Base-by-base conservation (phyloP, 768 basidiomycete genomes). In the Lentinus tigrinus region DNA sequence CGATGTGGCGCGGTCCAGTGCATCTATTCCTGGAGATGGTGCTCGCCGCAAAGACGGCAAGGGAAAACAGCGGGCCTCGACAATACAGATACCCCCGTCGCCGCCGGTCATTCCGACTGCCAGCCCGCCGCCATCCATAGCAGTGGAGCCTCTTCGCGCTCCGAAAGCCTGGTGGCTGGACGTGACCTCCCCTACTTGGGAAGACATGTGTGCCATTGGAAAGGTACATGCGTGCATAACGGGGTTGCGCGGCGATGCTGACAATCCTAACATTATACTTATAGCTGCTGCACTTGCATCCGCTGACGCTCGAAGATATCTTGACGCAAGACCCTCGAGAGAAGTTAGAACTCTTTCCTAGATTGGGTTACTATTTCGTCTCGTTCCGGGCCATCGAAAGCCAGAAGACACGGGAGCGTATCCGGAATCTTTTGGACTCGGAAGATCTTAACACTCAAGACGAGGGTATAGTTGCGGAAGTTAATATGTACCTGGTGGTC, bases 221-320 rank as follows among this genome's bases (percentile, higher is more conserved):
- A 93, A 91, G 81, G 92, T 87, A 64, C 52, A 78, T 67, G 7
- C 8, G 2, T 34, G 36, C 16, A 34, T 52, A 26, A 39, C n/a
- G n/a, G n/a, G n/a, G n/a, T n/a, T n/a, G n/a, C n/a, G n/a, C n/a
- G n/a, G n/a, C n/a, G n/a, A n/a, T n/a, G n/a, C n/a, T n/a, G n/a
- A n/a, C n/a, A n/a, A n/a, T n/a, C n/a, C n/a, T n/a, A n/a, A n/a
- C n/a, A n/a, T n/a, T n/a, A n/a, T n/a, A n/a, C n/a, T 8, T 64
- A 6, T 26, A 95, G 93, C 74, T 91, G 17, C 76, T 96, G 24
- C 91, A 92, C 60, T 80, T 98, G 0, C 95, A 98, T 71, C 95
- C 95, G 0, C 75, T 98, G 46, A 96, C 95, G 0, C 78, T 97
- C 13, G 95, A 98, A 72, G 95, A 98, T 72, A 92, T 96, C 44